These are phyloP conservation scores for Metschnikowia lochheadii DNA, from an alignment of 805 yeast species.

Conservation along the genomic window DNA sequence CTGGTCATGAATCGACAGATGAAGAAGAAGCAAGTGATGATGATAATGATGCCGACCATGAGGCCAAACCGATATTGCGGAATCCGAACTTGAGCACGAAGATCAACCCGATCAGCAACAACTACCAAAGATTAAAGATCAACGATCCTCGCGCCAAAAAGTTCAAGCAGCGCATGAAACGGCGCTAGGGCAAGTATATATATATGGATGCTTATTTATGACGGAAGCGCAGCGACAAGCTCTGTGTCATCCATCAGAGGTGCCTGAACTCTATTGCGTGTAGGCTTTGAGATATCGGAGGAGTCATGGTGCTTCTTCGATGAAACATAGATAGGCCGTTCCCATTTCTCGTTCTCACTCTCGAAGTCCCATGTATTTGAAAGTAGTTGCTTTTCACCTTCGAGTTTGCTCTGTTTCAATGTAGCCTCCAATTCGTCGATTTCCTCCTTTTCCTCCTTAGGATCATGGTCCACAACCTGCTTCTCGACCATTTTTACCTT, in stretches of 20 bases:
- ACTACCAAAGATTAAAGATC: slow-evolving; percentile 51
- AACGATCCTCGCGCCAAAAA: slow-evolving; percentile 42
- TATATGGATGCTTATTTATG: background rate
- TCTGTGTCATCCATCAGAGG: slow-evolving; percentile 11
- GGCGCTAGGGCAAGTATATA: slow-evolving; percentile 14
- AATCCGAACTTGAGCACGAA: slow-evolving; percentile 14
- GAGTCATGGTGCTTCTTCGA: background rate
- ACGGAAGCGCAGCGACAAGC: slow-evolving; percentile 16
- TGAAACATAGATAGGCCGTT: slow-evolving; percentile 43
- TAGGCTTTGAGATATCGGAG: background rate
- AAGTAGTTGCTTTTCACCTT: slow-evolving; percentile 28
- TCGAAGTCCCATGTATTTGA: slow-evolving; percentile 58
- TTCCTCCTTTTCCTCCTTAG: slow-evolving; percentile 28
- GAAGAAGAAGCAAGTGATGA: slow-evolving; percentile 19
- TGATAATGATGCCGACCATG: slow-evolving; percentile 8
- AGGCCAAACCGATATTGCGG: slow-evolving; percentile 3
- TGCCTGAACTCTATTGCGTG: slow-evolving; percentile 14
- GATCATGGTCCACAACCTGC: slow-evolving; percentile 18
- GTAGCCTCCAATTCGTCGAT: slow-evolving; percentile 36
- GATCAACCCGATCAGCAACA: slow-evolving; percentile 39
- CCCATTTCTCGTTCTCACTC: slow-evolving; percentile 52
- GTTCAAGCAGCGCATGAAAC: slow-evolving; percentile 39
- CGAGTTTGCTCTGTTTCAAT: slow-evolving; percentile 20
- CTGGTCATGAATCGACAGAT: slow-evolving; percentile 5
- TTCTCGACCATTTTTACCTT: slow-evolving; percentile 64